A percentile compares a stretch with the other conserved stretches of the same genome.
phyloP scores from a whole-genome alignment of 2,329 filamentous ascomycete species.

The Neofusicoccum sp. region DNA sequence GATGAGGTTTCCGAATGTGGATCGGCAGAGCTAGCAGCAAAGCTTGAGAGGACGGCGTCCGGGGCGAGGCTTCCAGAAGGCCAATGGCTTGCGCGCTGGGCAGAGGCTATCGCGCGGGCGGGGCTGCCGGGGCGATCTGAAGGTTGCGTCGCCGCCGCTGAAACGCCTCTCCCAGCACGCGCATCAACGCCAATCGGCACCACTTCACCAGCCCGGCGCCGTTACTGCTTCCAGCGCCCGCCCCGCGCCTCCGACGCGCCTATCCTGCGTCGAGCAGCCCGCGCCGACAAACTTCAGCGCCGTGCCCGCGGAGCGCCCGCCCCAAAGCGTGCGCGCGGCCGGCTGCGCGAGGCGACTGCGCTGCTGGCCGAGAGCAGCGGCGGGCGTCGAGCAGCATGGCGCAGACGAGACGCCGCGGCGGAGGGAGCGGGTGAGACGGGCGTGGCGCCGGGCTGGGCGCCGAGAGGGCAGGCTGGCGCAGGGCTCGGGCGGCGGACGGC shows the following conservation, averaged over 20 bases:
- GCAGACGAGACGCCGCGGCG: background rate
- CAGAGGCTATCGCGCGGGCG: background rate
- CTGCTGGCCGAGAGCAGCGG: background rate
- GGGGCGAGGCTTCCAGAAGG: conserved; percentile 9
- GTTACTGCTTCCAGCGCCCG: conserved; percentile 9
- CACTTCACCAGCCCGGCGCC: background rate
- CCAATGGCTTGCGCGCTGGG: background rate
- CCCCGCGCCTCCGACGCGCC: background rate
- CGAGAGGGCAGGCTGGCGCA: background rate
- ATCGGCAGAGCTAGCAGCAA: background rate
- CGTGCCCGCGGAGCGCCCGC: background rate
- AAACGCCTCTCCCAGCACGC: background rate
- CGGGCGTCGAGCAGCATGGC: background rate
- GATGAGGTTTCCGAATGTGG: too few relatives aligned
- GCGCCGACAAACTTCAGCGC: conserved; percentile 14
- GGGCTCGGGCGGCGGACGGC: background rate
- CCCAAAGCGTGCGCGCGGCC: background rate
- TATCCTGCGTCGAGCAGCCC: conserved; percentile 8
- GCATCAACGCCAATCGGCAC: background rate
- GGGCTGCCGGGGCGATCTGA: conserved; percentile 4
- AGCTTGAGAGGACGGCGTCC: conserved; percentile 1
- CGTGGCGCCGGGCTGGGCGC: background rate
- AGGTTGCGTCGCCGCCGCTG: too few relatives aligned
- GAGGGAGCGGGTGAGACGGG: background rate
- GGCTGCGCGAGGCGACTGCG: too few relatives aligned